Conservation (phyloP, 2,329 filamentous ascomycete genomes). For the Boeremia exigua region DNA sequence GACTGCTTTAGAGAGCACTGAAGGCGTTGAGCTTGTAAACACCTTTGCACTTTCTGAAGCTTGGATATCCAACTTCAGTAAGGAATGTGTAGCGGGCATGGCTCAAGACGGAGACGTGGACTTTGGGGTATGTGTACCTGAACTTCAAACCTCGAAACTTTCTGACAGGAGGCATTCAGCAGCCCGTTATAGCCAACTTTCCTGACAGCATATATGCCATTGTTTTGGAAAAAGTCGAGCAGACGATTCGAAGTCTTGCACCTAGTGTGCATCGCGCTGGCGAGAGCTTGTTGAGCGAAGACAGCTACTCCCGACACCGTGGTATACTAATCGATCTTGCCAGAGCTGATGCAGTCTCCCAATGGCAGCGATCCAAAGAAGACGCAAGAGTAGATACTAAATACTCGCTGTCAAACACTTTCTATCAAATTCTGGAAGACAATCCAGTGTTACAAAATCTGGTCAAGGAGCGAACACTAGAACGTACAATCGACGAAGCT, state of each 20-base stretch:
- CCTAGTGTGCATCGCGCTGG: slow-evolving; percentile 18
- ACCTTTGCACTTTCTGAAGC: slow-evolving; percentile 33
- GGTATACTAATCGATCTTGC: slow-evolving; percentile 24
- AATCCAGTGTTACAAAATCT: slow-evolving; percentile 22
- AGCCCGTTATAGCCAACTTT: slow-evolving; percentile 9
- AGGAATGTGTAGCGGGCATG: slow-evolving; percentile 23
- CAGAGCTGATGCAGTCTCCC: slow-evolving; percentile 25
- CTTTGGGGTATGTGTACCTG: slow-evolving; percentile 24
- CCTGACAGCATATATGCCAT: slow-evolving; percentile 18
- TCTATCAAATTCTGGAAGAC: slow-evolving; percentile 11
- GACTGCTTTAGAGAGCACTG: slow-evolving; percentile 14
- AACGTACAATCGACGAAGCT: slow-evolving; percentile 28
- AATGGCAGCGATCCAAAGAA: slow-evolving; percentile 35
- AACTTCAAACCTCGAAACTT: not conserved
- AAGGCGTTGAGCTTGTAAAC: slow-evolving; percentile 21
- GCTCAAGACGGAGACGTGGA: slow-evolving; percentile 28
- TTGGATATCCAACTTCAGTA: slow-evolving; percentile 27
- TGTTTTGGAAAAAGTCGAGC: slow-evolving; percentile 20
- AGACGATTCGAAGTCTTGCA: slow-evolving; percentile 15
- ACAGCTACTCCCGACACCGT: slow-evolving; percentile 14
- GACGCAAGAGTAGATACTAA: slow-evolving; percentile 28
- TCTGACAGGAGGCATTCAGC: slow-evolving; percentile 9
- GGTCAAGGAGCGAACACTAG: slow-evolving; percentile 24
- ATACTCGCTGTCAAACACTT: slow-evolving; percentile 29
- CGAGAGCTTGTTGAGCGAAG: slow-evolving; percentile 28